A percentile compares a stretch with the other conserved stretches of the same genome.
Evolutionary conservation across 2,329 filamentous ascomycete species (phyloP).

Genomic region (Epichloe typhina): DNA sequence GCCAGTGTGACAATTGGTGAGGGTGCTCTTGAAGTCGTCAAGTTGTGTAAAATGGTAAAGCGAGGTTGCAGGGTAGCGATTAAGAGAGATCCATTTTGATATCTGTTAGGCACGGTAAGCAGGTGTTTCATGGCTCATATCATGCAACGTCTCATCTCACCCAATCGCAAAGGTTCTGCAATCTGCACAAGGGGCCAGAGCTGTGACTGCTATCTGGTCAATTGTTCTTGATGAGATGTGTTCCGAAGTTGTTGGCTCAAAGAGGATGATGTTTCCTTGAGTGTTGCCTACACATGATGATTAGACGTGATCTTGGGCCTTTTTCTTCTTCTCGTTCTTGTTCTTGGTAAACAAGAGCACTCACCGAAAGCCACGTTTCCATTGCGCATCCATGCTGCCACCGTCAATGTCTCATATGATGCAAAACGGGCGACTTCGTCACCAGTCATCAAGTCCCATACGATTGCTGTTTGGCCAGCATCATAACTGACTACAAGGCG

Average conservation of each 20-base stretch:
- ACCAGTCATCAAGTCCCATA: constrained; percentile 91
- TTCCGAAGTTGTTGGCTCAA: constrained; percentile 85
- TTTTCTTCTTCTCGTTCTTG: background rate
- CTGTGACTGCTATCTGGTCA: constrained; percentile 84
- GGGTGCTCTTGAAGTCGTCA: constrained; percentile 71
- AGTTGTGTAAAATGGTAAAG: constrained; percentile 87
- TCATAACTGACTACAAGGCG: constrained; percentile 89
- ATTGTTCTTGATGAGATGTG: constrained; percentile 85
- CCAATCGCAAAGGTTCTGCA: constrained; percentile 94
- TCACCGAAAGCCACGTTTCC: constrained; percentile 93
- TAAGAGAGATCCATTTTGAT: constrained; percentile 87
- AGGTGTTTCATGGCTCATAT: background rate
- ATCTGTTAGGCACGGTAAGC: constrained; percentile 38
- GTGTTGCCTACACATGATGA: constrained; percentile 55
- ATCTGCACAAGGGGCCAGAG: constrained; percentile 76
- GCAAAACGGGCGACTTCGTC: constrained; percentile 85
- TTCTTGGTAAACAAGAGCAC: constrained; percentile 14
- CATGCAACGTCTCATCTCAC: constrained; percentile 34
- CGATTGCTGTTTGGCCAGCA: constrained; percentile 77
- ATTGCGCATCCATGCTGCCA: constrained; percentile 91
- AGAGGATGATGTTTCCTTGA: constrained; percentile 86
- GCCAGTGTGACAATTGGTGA: constrained; percentile 77
- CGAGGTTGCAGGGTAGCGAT: constrained; percentile 80
- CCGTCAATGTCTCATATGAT: constrained; percentile 74
- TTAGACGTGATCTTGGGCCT: background rate